Evolutionary conservation across 768 basidiomycete species (phyloP).

Genomic region (Boletus insuetus): DNA sequence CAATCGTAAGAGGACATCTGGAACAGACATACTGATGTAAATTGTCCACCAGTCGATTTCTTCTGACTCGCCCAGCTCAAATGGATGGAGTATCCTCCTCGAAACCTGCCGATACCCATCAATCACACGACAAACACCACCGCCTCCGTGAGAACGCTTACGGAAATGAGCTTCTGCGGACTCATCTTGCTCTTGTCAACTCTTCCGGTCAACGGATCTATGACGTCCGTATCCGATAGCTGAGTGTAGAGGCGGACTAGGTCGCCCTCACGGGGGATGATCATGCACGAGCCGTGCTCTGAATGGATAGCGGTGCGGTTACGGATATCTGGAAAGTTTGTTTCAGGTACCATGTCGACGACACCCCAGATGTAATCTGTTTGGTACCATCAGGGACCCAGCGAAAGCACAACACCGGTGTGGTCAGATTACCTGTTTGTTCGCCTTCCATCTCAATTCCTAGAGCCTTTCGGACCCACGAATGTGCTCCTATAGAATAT

Average conservation of each 20-base stretch:
- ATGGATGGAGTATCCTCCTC: slow-evolving; percentile 55
- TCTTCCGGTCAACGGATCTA: slow-evolving; percentile 45
- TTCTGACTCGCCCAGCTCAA: slow-evolving; percentile 43
- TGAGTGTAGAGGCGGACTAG: slow-evolving; percentile 69
- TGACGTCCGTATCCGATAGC: slow-evolving; percentile 45
- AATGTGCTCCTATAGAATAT: slow-evolving; percentile 34
- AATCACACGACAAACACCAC: neutral
- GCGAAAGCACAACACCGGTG: neutral
- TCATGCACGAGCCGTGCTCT: slow-evolving; percentile 60
- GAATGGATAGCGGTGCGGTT: slow-evolving; percentile 62
- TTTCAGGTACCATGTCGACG: slow-evolving; percentile 63
- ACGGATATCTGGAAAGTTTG: slow-evolving; percentile 72
- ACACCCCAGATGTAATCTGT: slow-evolving; percentile 76
- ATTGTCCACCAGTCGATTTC: slow-evolving; percentile 68
- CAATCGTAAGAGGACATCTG: neutral
- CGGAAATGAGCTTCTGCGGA: slow-evolving; percentile 52
- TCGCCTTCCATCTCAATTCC: slow-evolving; percentile 45
- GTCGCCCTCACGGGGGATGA: slow-evolving; percentile 68
- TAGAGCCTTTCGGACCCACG: slow-evolving; percentile 43
- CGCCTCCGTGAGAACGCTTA: slow-evolving; percentile 20
- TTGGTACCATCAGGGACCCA: neutral
- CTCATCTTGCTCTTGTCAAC: slow-evolving; percentile 50
- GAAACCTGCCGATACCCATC: slow-evolving; percentile 41
- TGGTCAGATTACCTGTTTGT: slow-evolving; percentile 32
- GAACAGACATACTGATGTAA: slow-evolving; percentile 53